Evolutionary conservation across 192 early-diverging fungal species (phyloP), one percentile per base, ranked within the genome.

Genomic region (Allomyces macrogynus): DNA sequence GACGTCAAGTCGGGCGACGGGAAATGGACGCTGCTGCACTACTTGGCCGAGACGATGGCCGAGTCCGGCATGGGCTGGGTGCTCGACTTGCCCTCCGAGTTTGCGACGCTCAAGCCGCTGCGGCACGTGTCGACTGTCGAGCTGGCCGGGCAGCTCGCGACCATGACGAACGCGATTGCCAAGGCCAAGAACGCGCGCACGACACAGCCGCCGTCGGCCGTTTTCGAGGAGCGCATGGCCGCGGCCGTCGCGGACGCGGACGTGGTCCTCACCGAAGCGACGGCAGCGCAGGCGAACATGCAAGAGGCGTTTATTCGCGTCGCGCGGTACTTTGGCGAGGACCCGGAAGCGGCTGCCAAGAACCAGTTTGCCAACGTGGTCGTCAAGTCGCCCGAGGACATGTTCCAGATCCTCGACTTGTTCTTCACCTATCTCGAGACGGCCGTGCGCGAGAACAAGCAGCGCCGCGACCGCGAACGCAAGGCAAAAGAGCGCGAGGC

Each of bases 1-100:
- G 81, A 83, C 65, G 77, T 83, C 18, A 83, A 83, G 68, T 74
- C 72, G 25, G 73, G 73, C 24, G 81, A 83, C 63, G 79, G 79
- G 8, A 78, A 78, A 57, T 80, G 75, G 74, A 78, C 70, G 43
- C 65, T 83, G 61, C 75, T 83, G 76, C 78, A 68, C 43, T 80
- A 78, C 43, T 64, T 83, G 63, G 80, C 78, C 8, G 81, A 80
- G 24, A 76, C 24, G 63, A 63, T 22, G 18, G 18, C 44, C 63
- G 5, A 67, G 49, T 68, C 26, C 4, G 54, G 22, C 60, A 65
- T 20, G 69, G 63, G 23, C 67, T 16, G 70, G 68, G 72, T 77
- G 3, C 67, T 80, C 60, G 71, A 71, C 20, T 60, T 78, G n/a
- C 67, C 77, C 10, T 12, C 20, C 20, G 71, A 78, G 22, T 78